Conservation (phyloP, 140 eudicot genomes). For the Bidens hawaiensis region DNA sequence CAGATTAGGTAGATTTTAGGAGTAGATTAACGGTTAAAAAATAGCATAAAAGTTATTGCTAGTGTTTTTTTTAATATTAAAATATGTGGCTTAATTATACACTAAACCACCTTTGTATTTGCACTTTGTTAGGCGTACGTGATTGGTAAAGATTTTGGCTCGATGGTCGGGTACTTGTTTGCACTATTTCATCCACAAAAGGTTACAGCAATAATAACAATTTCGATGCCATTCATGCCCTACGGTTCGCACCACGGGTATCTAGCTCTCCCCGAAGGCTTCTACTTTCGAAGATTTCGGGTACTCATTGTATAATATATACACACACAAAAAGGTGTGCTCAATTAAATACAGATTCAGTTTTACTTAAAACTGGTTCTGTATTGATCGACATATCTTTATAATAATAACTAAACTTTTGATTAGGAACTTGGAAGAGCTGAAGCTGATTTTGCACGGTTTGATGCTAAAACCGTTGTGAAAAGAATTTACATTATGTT, state of each 20-base stretch:
- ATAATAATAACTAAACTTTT: too few relatives aligned
- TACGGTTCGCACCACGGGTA: slow-evolving; percentile 29
- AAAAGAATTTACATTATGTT: slow-evolving; percentile 51
- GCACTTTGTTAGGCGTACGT: not conserved
- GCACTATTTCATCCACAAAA: slow-evolving; percentile 40
- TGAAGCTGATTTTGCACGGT: too few relatives aligned
- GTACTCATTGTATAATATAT: slow-evolving; percentile 9
- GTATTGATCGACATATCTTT: too few relatives aligned
- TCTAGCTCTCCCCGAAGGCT: slow-evolving; percentile 53
- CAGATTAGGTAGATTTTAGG: too few relatives aligned
- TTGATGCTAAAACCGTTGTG: slow-evolving; percentile 46
- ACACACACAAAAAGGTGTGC: too few relatives aligned
- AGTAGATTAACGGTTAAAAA: too few relatives aligned
- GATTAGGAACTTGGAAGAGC: too few relatives aligned
- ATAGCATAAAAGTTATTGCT: too few relatives aligned
- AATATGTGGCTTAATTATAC: not conserved
- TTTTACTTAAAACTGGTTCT: too few relatives aligned
- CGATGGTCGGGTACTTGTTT: slow-evolving; percentile 24
- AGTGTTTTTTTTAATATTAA: not conserved
- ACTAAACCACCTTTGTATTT: not conserved
- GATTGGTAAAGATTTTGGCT: slow-evolving; percentile 16
- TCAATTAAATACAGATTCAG: too few relatives aligned
- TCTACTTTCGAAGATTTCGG: slow-evolving; percentile 56
- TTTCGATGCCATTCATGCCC: slow-evolving; percentile 29
- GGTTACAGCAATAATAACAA: slow-evolving; percentile 39